A percentile compares a stretch with the other conserved stretches of the same genome.
Conservation (phyloP, 768 basidiomycete genomes). For the Brasilioporus rufonigricans region DNA sequence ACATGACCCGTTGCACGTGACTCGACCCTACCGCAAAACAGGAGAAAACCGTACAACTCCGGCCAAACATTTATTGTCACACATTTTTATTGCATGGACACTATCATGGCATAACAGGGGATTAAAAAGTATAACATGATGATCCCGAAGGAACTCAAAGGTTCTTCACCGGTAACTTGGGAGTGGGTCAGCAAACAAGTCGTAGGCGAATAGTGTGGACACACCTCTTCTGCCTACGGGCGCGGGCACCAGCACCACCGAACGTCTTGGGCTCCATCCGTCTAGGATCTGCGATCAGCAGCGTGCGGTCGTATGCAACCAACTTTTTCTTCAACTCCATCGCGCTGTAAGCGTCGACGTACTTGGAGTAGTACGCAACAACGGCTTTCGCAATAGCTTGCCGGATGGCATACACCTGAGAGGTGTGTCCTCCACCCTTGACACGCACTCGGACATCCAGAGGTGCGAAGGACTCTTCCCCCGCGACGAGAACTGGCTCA, state of each 20-base stretch:
- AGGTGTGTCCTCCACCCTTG: slow-evolving; percentile 99
- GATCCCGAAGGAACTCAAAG: slow-evolving; percentile 37
- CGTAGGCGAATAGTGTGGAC: not conserved
- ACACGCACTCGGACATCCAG: slow-evolving; percentile 98
- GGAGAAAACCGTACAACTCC: not conserved
- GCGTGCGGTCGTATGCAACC: slow-evolving; percentile 89
- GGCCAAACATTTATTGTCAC: slow-evolving; percentile 12
- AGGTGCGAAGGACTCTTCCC: slow-evolving; percentile 80
- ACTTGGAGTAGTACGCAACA: slow-evolving; percentile 98
- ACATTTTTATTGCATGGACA: slow-evolving; percentile 33
- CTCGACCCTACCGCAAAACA: not conserved
- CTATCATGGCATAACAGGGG: slow-evolving; percentile 36
- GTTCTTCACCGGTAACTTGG: slow-evolving; percentile 64
- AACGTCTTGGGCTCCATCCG: slow-evolving; percentile 99
- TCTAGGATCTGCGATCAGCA: slow-evolving; percentile 91
- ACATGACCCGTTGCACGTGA: not conserved
- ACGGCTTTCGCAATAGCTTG: slow-evolving; percentile 98
- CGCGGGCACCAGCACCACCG: slow-evolving; percentile 97
- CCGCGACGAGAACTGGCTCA: slow-evolving; percentile 92
- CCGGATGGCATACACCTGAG: slow-evolving; percentile 97
- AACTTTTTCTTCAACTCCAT: slow-evolving; percentile 98
- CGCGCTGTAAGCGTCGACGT: slow-evolving; percentile 95
- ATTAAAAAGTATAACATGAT: slow-evolving; percentile 43
- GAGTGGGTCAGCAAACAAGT: slow-evolving; percentile 11
- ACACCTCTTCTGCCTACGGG: slow-evolving; percentile 95